A percentile compares a stretch with the other conserved stretches of the same genome.
These are phyloP conservation scores for Septoria petroselini DNA, from an alignment of 2,329 filamentous ascomycete genomes.

Conservation along the genomic window DNA sequence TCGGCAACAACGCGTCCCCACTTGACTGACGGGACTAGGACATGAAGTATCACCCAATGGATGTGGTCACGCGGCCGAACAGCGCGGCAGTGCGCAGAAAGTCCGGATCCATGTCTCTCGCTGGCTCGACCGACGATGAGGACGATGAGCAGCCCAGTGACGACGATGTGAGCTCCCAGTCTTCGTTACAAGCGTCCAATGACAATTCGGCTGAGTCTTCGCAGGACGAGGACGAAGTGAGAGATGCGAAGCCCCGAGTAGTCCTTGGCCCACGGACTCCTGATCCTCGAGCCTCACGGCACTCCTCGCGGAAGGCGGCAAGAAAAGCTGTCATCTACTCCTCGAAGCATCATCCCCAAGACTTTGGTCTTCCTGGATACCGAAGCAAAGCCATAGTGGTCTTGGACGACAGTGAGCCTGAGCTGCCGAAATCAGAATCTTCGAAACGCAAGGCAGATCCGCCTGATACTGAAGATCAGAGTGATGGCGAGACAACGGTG, in stretches of 20 bases:
- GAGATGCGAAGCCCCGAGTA: not conserved
- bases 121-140: conserved; percentile 3
- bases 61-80: conserved; percentile 26
- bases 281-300: conserved; percentile 28
- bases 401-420: not conserved
- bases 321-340: conserved; percentile 29
- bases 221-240: conserved; percentile 5
- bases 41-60: conserved; percentile 31
- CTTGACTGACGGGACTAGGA: not conserved
- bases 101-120: conserved; percentile 17
- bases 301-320: conserved; percentile 25
- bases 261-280: conserved; percentile 14
- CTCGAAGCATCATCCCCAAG: conserved; percentile 30
- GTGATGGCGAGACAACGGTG: not conserved
- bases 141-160: conserved; percentile 1
- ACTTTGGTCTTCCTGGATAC: conserved; percentile 26
- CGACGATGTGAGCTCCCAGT: not conserved
- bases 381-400: conserved; percentile 14
- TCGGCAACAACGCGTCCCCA: conserved; percentile 14
- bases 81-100: conserved; percentile 16
- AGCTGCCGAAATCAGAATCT: not conserved
- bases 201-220: conserved; percentile 8
- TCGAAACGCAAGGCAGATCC: conserved; percentile 9
- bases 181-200: not conserved
- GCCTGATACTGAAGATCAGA: not conserved